Conservation (phyloP, 805 yeast species). For the Ogataea trehalophila region DNA sequence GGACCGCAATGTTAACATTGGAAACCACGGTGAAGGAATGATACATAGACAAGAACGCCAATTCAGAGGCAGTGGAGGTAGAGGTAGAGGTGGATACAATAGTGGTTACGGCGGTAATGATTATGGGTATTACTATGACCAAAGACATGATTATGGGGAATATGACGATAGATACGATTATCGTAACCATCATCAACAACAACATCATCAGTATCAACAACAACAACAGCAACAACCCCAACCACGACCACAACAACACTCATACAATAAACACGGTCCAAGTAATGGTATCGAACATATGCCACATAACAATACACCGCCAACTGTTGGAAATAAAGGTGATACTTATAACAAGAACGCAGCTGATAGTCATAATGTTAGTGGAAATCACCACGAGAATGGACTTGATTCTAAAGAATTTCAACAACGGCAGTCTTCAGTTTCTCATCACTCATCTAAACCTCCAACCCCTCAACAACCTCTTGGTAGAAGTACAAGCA, state of each 20-base stretch:
- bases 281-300: too few species aligned
- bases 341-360: too few species aligned
- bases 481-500: background rate
- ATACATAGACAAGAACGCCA: background rate
- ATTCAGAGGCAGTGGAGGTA: background rate
- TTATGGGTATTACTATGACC: background rate
- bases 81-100: conserved; percentile 1
- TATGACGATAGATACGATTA: conserved; percentile 3
- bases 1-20: background rate
- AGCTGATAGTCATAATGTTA: too few species aligned
- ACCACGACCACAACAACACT: background rate
- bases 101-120: conserved; percentile 7
- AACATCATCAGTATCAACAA: background rate
- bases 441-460: too few species aligned
- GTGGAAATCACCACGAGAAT: too few species aligned
- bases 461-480: background rate
- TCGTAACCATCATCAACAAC: background rate
- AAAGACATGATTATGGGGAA: conserved; percentile 1
- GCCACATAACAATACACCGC: too few species aligned
- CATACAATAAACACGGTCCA: background rate
- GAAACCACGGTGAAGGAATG: background rate
- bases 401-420: too few species aligned
- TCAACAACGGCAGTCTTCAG: too few species aligned
- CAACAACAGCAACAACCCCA: background rate
- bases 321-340: too few species aligned